These are phyloP conservation scores for Suillus decipiens DNA, from an alignment of 768 basidiomycete genomes.

Conservation along the genomic window DNA sequence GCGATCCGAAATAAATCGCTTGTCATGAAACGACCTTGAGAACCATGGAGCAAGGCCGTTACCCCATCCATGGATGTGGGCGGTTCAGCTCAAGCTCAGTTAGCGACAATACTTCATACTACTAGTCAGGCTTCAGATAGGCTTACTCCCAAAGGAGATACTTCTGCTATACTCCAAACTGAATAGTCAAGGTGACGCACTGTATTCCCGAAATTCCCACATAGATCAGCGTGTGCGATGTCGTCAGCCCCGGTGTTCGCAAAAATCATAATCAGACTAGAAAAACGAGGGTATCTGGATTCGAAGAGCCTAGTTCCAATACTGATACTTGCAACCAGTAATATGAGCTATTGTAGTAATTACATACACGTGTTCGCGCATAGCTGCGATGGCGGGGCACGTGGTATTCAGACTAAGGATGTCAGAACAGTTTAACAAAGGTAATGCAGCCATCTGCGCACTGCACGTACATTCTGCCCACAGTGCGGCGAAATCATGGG, in stretches of 20 bases:
- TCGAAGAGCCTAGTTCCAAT: conserved; percentile 3
- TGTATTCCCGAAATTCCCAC: conserved; percentile 4
- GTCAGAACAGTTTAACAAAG: conserved; percentile 1
- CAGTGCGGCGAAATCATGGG: background rate
- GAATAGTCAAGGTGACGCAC: conserved; percentile 7
- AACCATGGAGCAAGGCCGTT: background rate
- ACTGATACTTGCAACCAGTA: background rate
- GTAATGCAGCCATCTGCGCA: background rate
- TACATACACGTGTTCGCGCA: background rate
- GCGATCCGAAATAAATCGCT: background rate
- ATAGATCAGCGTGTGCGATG: conserved; percentile 7
- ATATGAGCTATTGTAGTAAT: background rate
- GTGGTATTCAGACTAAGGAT: conserved; percentile 3
- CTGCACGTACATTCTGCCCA: conserved; percentile 1
- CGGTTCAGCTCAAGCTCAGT: background rate
- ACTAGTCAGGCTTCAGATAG: background rate
- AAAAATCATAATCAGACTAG: background rate
- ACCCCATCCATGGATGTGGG: conserved; percentile 5
- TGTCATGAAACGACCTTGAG: background rate
- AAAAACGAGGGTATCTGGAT: background rate
- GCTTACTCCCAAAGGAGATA: conserved; percentile 6
- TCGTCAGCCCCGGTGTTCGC: background rate
- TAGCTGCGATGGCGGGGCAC: background rate
- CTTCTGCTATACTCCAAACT: conserved; percentile 3
- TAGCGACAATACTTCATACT: conserved; percentile 1